Percentiles rank a stretch among this genome's conserved stretches.
Evolutionary conservation across 1,139 yeast species (phyloP).

Genomic region (Pichia sp.): DNA sequence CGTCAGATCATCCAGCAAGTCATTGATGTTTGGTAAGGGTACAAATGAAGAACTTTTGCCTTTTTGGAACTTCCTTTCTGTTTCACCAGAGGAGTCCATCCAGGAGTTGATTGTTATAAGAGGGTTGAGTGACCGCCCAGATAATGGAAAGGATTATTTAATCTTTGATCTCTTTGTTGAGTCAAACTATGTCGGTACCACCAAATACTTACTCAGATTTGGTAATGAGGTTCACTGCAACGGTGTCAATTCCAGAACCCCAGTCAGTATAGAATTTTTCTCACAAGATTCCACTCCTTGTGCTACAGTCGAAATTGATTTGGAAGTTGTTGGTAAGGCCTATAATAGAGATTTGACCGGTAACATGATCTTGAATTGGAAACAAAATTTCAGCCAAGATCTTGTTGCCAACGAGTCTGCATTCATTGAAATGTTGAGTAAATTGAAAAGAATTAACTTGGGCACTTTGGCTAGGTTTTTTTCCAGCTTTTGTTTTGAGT

Average conservation of each 20-base stretch:
- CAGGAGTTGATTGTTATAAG: slow-evolving; percentile 38
- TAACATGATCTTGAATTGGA: slow-evolving; percentile 56
- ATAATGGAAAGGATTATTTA: slow-evolving; percentile 43
- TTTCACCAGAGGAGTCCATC: slow-evolving; percentile 56
- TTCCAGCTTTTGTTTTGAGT: slow-evolving; percentile 46
- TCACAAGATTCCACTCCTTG: slow-evolving; percentile 32
- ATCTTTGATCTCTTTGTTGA: slow-evolving; percentile 59
- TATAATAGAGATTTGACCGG: slow-evolving; percentile 60
- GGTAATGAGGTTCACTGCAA: slow-evolving; percentile 22
- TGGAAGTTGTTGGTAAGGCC: slow-evolving; percentile 67
- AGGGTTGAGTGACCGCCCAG: slow-evolving; percentile 37
- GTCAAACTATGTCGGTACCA: slow-evolving; percentile 57
- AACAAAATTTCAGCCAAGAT: slow-evolving; percentile 37
- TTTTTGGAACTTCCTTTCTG: slow-evolving; percentile 75
- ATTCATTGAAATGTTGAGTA: slow-evolving; percentile 37
- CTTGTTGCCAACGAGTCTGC: slow-evolving; percentile 23
- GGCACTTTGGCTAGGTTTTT: slow-evolving; percentile 47
- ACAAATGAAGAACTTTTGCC: slow-evolving; percentile 54
- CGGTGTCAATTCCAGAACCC: slow-evolving; percentile 21
- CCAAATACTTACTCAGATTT: slow-evolving; percentile 36
- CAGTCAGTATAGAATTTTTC: slow-evolving; percentile 27
- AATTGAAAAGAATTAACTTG: slow-evolving; percentile 44
- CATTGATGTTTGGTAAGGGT: slow-evolving; percentile 59
- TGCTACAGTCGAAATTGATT: slow-evolving; percentile 53
- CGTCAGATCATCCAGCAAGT: slow-evolving; percentile 42